Percentiles rank a stretch among this genome's conserved stretches.
Evolutionary conservation across 805 yeast genomes (phyloP).

Genomic region (Yamadazyma philogaea): DNA sequence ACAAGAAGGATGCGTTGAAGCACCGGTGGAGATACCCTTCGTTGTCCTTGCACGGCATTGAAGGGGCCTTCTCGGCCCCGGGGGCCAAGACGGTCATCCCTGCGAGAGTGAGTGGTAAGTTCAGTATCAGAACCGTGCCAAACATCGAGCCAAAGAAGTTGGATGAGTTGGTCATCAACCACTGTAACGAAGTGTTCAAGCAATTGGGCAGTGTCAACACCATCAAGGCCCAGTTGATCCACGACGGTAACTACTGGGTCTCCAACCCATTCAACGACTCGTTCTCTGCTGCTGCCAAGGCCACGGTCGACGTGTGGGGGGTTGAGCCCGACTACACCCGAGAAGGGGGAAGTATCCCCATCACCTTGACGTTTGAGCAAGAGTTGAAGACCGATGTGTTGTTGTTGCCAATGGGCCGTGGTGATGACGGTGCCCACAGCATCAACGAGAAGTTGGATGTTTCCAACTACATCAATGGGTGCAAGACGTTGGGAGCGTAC

Average conservation of each 20-base stretch:
- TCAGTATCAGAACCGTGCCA: constrained; percentile 96
- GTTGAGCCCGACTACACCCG: constrained; percentile 95
- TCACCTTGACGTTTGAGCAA: constrained; percentile 89
- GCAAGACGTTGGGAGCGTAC: constrained; percentile 90
- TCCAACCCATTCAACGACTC: constrained; percentile 89
- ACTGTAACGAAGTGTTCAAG: constrained; percentile 63
- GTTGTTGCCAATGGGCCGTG: constrained; percentile 95
- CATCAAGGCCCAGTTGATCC: constrained; percentile 70
- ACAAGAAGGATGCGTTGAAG: constrained; percentile 84
- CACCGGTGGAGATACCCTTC: constrained; percentile 99
- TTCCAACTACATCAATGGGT: constrained; percentile 87
- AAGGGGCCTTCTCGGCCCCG: constrained; percentile 91
- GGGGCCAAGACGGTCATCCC: constrained; percentile 99
- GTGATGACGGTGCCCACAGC: constrained; percentile 99
- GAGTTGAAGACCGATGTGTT: constrained; percentile 81
- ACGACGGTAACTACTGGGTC: constrained; percentile 96
- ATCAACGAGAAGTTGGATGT: constrained; percentile 92
- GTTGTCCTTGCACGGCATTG: constrained; percentile 91
- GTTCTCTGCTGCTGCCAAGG: constrained; percentile 90
- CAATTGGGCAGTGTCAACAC: constrained; percentile 75
- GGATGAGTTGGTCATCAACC: constrained; percentile 71
- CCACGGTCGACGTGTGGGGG: constrained; percentile 92
- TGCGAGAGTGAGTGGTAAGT: constrained; percentile 89
- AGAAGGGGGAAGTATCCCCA: constrained; percentile 99
- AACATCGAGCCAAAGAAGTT: constrained; percentile 78